These are phyloP conservation scores for Jackrogersella multiformis DNA, from an alignment of 495 filamentous ascomycete species.

Conservation along the genomic window DNA sequence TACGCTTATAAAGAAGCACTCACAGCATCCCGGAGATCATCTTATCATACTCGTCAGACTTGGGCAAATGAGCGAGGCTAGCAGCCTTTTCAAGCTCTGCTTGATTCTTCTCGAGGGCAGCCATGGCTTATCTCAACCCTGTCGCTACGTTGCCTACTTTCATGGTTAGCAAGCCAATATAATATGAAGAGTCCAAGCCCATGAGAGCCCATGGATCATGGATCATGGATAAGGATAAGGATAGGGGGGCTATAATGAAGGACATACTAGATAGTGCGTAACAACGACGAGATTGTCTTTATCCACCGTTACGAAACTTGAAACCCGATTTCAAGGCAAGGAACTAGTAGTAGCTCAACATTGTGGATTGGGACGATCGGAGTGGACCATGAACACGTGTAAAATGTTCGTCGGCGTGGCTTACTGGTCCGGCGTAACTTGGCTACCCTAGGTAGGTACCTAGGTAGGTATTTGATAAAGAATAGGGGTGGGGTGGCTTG, in stretches of 20 bases:
- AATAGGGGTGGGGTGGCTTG: no score
- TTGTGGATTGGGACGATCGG: background rate
- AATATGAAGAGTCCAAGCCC: background rate
- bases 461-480: no score
- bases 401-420: slow-evolving; percentile 16
- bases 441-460: no score
- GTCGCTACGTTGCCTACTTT: background rate
- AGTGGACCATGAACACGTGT: slow-evolving; percentile 22
- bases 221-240: no score
- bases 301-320: no score
- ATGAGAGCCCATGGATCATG: background rate
- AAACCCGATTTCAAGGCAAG: background rate
- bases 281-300: background rate
- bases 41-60: slow-evolving; percentile 62
- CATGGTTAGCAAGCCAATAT: background rate
- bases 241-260: background rate
- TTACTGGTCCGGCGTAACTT: background rate
- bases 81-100: slow-evolving; percentile 57
- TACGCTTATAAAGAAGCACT: slow-evolving; percentile 18
- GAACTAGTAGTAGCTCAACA: background rate
- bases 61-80: slow-evolving; percentile 52
- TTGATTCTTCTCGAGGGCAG: slow-evolving; percentile 54
- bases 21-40: slow-evolving; percentile 68
- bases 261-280: background rate
- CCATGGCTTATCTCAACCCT: slow-evolving; percentile 38